Evolutionary conservation across 352 stramenopile species (phyloP).

Genomic region (Globisporangium splendens): DNA sequence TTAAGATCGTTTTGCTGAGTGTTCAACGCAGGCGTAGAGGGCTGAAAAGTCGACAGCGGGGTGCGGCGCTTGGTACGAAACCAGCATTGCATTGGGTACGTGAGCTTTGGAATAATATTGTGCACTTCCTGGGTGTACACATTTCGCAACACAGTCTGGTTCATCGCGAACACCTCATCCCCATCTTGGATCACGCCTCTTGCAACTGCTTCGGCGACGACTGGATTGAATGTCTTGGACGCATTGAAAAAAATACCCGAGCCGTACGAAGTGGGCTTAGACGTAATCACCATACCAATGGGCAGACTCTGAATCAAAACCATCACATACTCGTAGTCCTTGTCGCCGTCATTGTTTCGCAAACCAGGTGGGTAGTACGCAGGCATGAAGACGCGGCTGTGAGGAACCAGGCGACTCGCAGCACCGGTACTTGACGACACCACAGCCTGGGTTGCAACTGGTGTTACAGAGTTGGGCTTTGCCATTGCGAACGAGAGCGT

Average conservation of each 20-base stretch:
- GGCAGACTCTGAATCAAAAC: conserved; percentile 46
- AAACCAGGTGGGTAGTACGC: conserved; percentile 22
- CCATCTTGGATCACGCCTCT: conserved; percentile 50
- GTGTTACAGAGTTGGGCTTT: conserved; percentile 4
- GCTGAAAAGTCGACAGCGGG: neutral
- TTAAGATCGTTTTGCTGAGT: neutral
- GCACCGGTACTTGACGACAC: neutral
- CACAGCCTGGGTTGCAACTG: neutral
- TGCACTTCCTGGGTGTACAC: conserved; percentile 24
- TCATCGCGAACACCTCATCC: conserved; percentile 65
- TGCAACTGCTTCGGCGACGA: conserved; percentile 40
- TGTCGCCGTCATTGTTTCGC: conserved; percentile 16
- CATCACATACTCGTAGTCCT: conserved; percentile 59
- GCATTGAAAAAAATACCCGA: conserved; percentile 25
- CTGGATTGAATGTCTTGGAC: conserved; percentile 28
- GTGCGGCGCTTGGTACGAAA: conserved; percentile 40
- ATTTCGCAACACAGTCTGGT: conserved; percentile 42
- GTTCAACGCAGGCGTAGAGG: neutral
- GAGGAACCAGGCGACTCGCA: conserved; percentile 15
- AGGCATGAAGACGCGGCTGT: conserved; percentile 35
- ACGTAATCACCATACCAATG: conserved; percentile 49
- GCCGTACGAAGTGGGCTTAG: neutral
- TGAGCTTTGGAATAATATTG: conserved; percentile 27
- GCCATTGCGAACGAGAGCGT: conserved; percentile 25
- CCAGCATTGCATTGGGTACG: conserved; percentile 50